These are phyloP conservation scores for Paramecium sonneborni DNA, from an alignment of 73 alveolate species.

Conservation along the genomic window DNA sequence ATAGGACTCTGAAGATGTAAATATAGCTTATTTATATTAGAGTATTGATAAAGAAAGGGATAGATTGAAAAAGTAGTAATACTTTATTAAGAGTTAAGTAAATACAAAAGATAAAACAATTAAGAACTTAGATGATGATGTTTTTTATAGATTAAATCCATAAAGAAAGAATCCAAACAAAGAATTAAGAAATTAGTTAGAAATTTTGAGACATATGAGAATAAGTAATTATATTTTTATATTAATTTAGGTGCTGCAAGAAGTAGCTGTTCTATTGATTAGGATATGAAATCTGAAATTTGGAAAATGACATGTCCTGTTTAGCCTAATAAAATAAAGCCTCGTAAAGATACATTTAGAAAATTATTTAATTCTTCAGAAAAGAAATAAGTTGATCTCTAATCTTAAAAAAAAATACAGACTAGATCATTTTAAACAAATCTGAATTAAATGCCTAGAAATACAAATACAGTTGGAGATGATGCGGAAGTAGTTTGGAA, in stretches of 20 bases:
- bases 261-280: background rate
- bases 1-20: background rate
- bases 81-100: background rate
- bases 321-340: background rate
- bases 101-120: background rate
- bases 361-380: background rate
- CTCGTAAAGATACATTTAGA: background rate
- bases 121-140: background rate
- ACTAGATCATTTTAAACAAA: background rate
- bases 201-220: background rate
- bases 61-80: background rate
- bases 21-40: background rate
- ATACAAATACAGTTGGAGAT: background rate
- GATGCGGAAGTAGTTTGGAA: background rate
- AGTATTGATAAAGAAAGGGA: background rate
- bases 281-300: background rate
- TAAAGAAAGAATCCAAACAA: background rate
- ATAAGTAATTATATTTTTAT: background rate
- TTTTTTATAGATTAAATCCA: background rate
- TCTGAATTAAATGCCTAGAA: background rate
- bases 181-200: background rate
- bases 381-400: background rate
- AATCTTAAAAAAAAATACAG: background rate
- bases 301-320: background rate
- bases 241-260: background rate